A percentile compares a stretch with the other conserved stretches of the same genome.
phyloP scores from a whole-genome alignment of 2,329 filamentous ascomycete genomes.

The Fusarium vanettenii region DNA sequence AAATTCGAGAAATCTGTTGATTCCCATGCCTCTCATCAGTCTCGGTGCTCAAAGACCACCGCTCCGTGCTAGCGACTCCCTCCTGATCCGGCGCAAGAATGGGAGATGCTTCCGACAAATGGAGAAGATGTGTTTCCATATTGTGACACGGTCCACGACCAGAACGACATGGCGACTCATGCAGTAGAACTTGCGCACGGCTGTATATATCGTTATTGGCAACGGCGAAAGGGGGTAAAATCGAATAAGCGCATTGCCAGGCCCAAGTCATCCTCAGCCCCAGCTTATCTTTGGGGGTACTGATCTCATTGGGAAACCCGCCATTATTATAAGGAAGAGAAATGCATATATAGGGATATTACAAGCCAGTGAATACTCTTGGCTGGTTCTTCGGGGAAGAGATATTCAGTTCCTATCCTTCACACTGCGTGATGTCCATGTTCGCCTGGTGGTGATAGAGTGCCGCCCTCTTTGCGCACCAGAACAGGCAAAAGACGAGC shows the following conservation, averaged over 20 bases:
- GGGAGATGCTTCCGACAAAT: neutral
- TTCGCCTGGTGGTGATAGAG: neutral
- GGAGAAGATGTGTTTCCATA: neutral
- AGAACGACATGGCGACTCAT: neutral
- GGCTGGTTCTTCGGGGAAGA: neutral
- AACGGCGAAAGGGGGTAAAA: neutral
- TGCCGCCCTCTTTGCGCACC: neutral
- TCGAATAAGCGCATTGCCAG: neutral
- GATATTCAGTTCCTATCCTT: neutral
- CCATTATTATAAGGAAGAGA: neutral
- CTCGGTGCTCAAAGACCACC: neutral
- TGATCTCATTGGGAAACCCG: neutral
- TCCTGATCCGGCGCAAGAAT: neutral
- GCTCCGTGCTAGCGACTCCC: neutral
- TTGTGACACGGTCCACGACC: neutral
- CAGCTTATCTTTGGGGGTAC: neutral
- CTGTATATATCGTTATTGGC: neutral
- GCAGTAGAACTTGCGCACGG: neutral
- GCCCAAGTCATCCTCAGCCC: neutral
- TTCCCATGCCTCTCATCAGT: neutral
- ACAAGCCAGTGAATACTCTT: neutral
- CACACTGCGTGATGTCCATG: neutral
- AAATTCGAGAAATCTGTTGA: neutral
- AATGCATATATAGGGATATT: neutral
- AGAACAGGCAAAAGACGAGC: neutral